phyloP scores from a whole-genome alignment of 352 stramenopile species.

The Phytophthora fragariae region DNA sequence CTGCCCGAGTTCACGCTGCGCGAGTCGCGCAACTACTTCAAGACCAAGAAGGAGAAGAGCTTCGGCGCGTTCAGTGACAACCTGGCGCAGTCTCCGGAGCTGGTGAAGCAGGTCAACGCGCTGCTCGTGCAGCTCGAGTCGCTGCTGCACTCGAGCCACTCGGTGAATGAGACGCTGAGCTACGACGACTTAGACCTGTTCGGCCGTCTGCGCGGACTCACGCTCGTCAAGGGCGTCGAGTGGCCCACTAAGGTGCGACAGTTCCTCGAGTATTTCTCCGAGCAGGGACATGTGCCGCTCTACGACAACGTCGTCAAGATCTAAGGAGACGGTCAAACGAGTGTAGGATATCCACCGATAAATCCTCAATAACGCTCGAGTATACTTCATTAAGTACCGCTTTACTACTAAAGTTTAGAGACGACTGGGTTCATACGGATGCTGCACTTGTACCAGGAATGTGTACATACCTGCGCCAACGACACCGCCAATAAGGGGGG shows the following conservation, averaged over 20 bases:
- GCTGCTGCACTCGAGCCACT: conserved; percentile 48
- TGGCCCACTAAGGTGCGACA: conserved; percentile 58
- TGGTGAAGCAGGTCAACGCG: conserved; percentile 51
- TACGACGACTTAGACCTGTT: conserved; percentile 72
- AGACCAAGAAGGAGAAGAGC: conserved; percentile 57
- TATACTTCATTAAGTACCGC: no score
- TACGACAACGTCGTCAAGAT: conserved; percentile 59
- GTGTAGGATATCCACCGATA: no score
- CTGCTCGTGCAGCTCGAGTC: conserved; percentile 45
- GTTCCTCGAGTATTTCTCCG: conserved; percentile 58
- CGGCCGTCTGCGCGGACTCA: conserved; percentile 52
- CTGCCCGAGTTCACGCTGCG: conserved; percentile 57
- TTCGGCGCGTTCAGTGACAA: conserved; percentile 52
- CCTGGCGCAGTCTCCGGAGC: conserved; percentile 45
- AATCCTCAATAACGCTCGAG: no score
- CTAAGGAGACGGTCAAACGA: conserved; percentile 21
- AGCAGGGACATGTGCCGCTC: conserved; percentile 50
- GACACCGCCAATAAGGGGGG: conserved; percentile 50
- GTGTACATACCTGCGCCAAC: conserved; percentile 55
- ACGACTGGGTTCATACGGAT: conserved; percentile 28
- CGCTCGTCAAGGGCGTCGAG: conserved; percentile 58
- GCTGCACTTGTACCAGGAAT: conserved; percentile 63
- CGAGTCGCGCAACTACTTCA: conserved; percentile 62
- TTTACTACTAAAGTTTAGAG: not conserved
- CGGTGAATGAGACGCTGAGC: conserved; percentile 56